These are phyloP conservation scores for Rasamsonia emersonii DNA, from an alignment of 2,329 filamentous ascomycete species.

Conservation along the genomic window DNA sequence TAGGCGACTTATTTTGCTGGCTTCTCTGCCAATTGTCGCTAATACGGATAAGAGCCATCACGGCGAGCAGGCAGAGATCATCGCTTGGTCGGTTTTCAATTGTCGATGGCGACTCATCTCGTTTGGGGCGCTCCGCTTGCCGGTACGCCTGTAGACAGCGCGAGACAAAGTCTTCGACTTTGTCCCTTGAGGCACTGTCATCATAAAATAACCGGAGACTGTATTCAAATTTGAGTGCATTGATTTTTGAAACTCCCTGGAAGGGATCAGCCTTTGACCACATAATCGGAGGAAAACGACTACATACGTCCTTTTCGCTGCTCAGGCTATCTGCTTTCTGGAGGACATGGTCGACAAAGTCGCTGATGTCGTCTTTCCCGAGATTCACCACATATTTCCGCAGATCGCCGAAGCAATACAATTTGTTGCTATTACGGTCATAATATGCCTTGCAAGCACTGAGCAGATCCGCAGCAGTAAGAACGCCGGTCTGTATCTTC, in stretches of 20 bases:
- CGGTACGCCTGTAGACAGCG: slow-evolving; percentile 31
- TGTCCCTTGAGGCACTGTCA: slow-evolving; percentile 16
- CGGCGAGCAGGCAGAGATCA: slow-evolving; percentile 35
- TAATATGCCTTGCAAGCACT: slow-evolving; percentile 33
- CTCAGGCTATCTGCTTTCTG: slow-evolving; percentile 11
- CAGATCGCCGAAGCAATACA: slow-evolving; percentile 39
- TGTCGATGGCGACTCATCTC: slow-evolving; percentile 20
- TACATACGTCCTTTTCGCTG: slow-evolving; percentile 17
- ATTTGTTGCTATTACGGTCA: slow-evolving; percentile 31
- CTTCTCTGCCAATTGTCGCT: slow-evolving; percentile 13
- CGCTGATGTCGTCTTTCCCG: slow-evolving; percentile 16
- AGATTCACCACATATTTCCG: slow-evolving; percentile 24
- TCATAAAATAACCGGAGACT: slow-evolving; percentile 28
- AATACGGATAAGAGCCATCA: slow-evolving; percentile 32
- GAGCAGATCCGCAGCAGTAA: slow-evolving; percentile 25
- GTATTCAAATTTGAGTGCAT: slow-evolving; percentile 37
- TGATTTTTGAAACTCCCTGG: slow-evolving; percentile 28
- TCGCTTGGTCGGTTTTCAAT: slow-evolving; percentile 38
- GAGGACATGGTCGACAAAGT: slow-evolving; percentile 20
- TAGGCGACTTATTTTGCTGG: slow-evolving; percentile 14
- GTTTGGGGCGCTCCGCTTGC: slow-evolving; percentile 13
- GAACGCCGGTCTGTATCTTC: slow-evolving; percentile 17
- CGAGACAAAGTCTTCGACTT: slow-evolving; percentile 28
- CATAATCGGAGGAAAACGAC: neutral
- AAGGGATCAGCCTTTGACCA: slow-evolving; percentile 11